These are phyloP conservation scores for Aplosporella prunicola DNA, from an alignment of 2,329 filamentous ascomycete species.

Conservation along the genomic window DNA sequence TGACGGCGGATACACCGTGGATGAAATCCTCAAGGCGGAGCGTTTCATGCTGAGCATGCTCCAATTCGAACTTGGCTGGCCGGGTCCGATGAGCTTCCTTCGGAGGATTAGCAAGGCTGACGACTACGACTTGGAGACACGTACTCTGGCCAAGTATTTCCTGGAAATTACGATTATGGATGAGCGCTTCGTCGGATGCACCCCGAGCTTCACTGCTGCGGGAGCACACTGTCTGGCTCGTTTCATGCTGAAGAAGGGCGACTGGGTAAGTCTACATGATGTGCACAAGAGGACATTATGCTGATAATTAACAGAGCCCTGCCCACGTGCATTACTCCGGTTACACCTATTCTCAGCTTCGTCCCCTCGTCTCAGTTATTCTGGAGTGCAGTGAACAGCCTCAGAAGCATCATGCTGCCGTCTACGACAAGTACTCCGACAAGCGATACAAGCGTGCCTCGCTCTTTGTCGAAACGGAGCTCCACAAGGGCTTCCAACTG, in stretches of 20 bases:
- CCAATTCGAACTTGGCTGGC: slow-evolving; percentile 90
- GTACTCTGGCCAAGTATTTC: slow-evolving; percentile 95
- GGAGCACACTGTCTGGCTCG: slow-evolving; percentile 88
- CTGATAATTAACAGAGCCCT: slow-evolving; percentile 52
- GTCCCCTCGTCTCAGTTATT: slow-evolving; percentile 65
- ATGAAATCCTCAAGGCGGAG: slow-evolving; percentile 95
- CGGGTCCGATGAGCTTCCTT: slow-evolving; percentile 98
- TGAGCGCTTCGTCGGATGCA: slow-evolving; percentile 86
- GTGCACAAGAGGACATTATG: background rate
- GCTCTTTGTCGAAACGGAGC: slow-evolving; percentile 65
- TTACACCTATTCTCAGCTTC: slow-evolving; percentile 80
- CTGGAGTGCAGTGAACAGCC: slow-evolving; percentile 81
- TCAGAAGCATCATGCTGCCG: slow-evolving; percentile 69
- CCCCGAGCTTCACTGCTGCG: slow-evolving; percentile 82
- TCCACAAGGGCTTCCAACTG: slow-evolving; percentile 52
- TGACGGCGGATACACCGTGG: slow-evolving; percentile 75
- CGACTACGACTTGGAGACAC: slow-evolving; percentile 90
- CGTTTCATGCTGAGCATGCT: slow-evolving; percentile 98
- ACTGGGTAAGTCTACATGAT: slow-evolving; percentile 61
- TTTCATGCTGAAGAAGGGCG: slow-evolving; percentile 79
- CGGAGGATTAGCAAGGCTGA: slow-evolving; percentile 96
- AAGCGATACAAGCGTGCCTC: slow-evolving; percentile 81
- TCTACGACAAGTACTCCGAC: slow-evolving; percentile 88
- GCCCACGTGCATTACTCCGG: slow-evolving; percentile 87
- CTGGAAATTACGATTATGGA: slow-evolving; percentile 96